These are phyloP conservation scores for Leishmania mexicana DNA, from an alignment of 208 protist species.

Conservation along the genomic window DNA sequence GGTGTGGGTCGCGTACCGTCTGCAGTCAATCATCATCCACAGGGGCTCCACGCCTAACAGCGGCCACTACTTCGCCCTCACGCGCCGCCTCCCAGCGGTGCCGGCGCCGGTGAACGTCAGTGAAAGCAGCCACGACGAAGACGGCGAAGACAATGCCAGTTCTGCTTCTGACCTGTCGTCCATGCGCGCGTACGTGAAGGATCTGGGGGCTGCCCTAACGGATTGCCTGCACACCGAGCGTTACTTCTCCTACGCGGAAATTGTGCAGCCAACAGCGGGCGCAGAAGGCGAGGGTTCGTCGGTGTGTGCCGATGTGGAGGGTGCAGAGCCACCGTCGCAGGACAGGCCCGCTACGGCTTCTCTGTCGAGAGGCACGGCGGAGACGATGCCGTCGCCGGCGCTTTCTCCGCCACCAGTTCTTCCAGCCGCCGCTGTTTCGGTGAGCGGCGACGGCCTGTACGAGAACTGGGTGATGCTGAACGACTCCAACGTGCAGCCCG, in stretches of 20 bases:
- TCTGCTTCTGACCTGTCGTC: background rate
- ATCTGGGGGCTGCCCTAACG: conserved; percentile 12
- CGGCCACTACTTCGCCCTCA: conserved; percentile 71
- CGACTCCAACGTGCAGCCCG: conserved; percentile 43
- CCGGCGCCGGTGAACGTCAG: background rate
- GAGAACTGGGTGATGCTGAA: conserved; percentile 65
- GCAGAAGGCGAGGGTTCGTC: background rate
- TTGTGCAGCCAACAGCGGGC: background rate
- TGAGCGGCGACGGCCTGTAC: conserved; percentile 18
- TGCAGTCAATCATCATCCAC: conserved; percentile 65
- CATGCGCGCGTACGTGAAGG: conserved; percentile 10
- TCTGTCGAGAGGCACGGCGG: background rate
- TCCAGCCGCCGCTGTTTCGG: conserved; percentile 9
- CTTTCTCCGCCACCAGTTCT: conserved; percentile 1
- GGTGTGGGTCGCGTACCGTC: conserved; percentile 45
- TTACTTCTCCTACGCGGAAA: background rate
- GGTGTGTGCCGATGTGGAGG: background rate
- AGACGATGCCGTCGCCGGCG: conserved; percentile 1
- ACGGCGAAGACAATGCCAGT: background rate
- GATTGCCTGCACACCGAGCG: background rate
- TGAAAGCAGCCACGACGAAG: background rate
- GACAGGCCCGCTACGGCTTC: background rate
- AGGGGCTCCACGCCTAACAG: conserved; percentile 62
- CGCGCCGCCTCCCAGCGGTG: background rate
- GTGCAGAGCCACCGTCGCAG: background rate